Evolutionary conservation across 2,329 filamentous ascomycete genomes (phyloP).

Genomic region (Fusarium albosuccineum): DNA sequence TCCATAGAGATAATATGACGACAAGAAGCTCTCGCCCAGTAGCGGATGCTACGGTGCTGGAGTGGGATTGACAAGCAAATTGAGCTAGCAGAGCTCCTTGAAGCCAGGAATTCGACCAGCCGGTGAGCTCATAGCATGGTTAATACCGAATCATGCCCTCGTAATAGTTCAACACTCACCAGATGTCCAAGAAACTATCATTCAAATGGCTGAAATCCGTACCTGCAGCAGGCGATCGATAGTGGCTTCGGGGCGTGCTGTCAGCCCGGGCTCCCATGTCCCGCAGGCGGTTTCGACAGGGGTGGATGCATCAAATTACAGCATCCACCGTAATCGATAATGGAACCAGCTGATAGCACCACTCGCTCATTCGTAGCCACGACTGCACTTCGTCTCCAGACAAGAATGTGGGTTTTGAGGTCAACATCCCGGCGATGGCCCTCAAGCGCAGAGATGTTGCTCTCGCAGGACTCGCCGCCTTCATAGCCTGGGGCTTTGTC

Average conservation of each 20-base stretch:
- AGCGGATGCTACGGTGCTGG: too few species aligned
- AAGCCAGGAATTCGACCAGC: neutral
- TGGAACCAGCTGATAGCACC: conserved; percentile 39
- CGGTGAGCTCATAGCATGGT: neutral
- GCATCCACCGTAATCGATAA: conserved; percentile 45
- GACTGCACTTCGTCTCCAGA: conserved; percentile 37
- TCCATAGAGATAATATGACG: too few species aligned
- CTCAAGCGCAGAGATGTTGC: conserved; percentile 80
- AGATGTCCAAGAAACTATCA: neutral
- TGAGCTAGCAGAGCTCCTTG: conserved; percentile 13
- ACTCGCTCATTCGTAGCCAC: conserved; percentile 34
- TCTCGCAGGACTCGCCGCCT: conserved; percentile 75
- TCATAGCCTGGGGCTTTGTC: conserved; percentile 89
- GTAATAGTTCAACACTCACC: neutral
- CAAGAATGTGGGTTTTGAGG: conserved; percentile 51
- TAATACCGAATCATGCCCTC: neutral
- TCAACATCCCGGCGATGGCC: conserved; percentile 67
- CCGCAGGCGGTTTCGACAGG: conserved; percentile 32
- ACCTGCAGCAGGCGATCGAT: conserved; percentile 17
- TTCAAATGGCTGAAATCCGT: conserved; percentile 11
- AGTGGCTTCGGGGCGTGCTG: conserved; percentile 17
- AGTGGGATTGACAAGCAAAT: neutral
- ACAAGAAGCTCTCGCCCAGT: too few species aligned
- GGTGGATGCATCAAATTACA: conserved; percentile 40
- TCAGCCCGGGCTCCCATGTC: conserved; percentile 34